phyloP scores from a whole-genome alignment of 306 rosid genomes.

The Acacia melanoxylon region DNA sequence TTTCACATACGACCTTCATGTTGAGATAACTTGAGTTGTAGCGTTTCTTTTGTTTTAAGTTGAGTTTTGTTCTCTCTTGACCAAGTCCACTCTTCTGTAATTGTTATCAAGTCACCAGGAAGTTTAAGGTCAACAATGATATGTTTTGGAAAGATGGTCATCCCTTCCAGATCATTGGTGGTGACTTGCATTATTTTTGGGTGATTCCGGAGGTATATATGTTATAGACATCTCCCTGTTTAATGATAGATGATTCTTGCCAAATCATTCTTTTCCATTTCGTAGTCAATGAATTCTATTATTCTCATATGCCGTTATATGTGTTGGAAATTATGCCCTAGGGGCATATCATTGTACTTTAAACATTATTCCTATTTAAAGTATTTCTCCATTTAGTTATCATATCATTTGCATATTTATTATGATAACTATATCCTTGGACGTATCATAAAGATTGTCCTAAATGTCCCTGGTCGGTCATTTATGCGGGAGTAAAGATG shows the following conservation, averaged over 20 bases:
- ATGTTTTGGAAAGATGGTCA: constrained; percentile 86
- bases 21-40: constrained; percentile 3
- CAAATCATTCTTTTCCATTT: not conserved
- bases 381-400: too few relatives aligned
- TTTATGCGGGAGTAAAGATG: too few relatives aligned
- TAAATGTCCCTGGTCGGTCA: too few relatives aligned
- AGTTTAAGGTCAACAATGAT: constrained; percentile 68
- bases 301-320: constrained; percentile 31
- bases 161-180: constrained; percentile 88
- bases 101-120: constrained; percentile 49
- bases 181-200: constrained; percentile 91
- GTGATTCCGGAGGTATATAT: constrained; percentile 82
- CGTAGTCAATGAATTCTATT: constrained; percentile 7
- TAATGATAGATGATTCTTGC: constrained; percentile 3
- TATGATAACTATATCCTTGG: too few relatives aligned
- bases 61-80: not conserved
- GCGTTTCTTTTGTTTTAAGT: constrained; percentile 1
- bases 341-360: too few relatives aligned
- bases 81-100: not conserved
- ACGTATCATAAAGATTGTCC: too few relatives aligned
- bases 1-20: too few relatives aligned
- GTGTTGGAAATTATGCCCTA: too few relatives aligned
- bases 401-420: too few relatives aligned
- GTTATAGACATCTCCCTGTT: constrained; percentile 14
- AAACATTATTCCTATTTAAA: too few relatives aligned